A percentile compares a stretch with the other conserved stretches of the same genome.
phyloP scores from a whole-genome alignment of 2,329 filamentous ascomycete species.

The Colletotrichum euphorbiae region DNA sequence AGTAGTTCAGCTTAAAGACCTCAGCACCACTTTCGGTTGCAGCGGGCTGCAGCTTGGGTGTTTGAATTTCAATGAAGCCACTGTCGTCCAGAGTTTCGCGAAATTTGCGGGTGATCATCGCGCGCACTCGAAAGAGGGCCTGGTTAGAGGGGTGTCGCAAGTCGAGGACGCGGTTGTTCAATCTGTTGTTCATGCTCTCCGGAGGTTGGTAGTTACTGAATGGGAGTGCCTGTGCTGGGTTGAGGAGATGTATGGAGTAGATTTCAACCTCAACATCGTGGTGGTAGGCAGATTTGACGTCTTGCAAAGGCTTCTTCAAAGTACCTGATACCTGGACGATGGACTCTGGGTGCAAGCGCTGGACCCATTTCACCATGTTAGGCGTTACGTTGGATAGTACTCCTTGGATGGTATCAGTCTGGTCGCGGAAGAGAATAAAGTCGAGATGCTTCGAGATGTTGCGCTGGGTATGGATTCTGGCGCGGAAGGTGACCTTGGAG shows the following conservation, averaged over 20 bases:
- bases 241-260: constrained; percentile 62
- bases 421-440: constrained; percentile 88
- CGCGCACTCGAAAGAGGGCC: constrained; percentile 87
- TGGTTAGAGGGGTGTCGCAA: constrained; percentile 88
- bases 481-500: constrained; percentile 56
- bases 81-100: constrained; percentile 78
- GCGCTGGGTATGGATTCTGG: constrained; percentile 81
- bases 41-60: constrained; percentile 88
- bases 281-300: constrained; percentile 80
- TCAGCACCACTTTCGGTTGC: constrained; percentile 92
- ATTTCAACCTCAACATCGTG: constrained; percentile 82
- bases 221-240: constrained; percentile 60
- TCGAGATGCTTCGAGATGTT: constrained; percentile 85
- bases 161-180: constrained; percentile 75
- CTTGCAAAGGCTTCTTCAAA: constrained; percentile 78
- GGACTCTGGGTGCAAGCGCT: constrained; percentile 82
- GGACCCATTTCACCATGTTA: constrained; percentile 89
- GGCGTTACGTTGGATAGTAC: constrained; percentile 69
- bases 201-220: constrained; percentile 60
- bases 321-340: constrained; percentile 81
- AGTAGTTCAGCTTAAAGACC: constrained; percentile 94
- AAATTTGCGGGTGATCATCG: constrained; percentile 83
- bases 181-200: constrained; percentile 46
- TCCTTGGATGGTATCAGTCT: constrained; percentile 85
- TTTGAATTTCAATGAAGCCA: constrained; percentile 93